Evolutionary conservation across 2,329 filamentous ascomycete genomes (phyloP).

Genomic region (Diaporthe citri): DNA sequence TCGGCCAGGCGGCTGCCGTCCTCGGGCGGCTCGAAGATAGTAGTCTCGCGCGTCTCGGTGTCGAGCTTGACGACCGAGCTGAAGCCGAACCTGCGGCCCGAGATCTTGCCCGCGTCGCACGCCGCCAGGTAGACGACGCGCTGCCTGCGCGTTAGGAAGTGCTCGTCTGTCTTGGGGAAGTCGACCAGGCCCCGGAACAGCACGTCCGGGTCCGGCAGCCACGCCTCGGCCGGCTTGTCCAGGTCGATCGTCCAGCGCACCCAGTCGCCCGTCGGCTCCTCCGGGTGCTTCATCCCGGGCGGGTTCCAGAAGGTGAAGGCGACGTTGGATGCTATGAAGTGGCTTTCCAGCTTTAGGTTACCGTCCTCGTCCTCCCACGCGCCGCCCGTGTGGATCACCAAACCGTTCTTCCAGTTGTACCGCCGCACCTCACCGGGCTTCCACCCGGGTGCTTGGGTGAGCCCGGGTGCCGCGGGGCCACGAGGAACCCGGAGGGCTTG

Average conservation of each 20-base stretch:
- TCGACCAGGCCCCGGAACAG: slow-evolving; percentile 46
- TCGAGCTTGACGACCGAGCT: slow-evolving; percentile 52
- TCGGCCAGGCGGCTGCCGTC: slow-evolving; percentile 52
- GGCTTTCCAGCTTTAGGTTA: slow-evolving; percentile 50
- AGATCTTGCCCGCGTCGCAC: slow-evolving; percentile 47
- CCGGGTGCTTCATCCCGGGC: slow-evolving; percentile 39
- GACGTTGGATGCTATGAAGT: slow-evolving; percentile 49
- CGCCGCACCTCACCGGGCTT: slow-evolving; percentile 39
- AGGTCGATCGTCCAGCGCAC: slow-evolving; percentile 51
- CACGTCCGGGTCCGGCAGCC: slow-evolving; percentile 45
- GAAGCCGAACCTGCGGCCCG: slow-evolving; percentile 45
- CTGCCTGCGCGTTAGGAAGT: slow-evolving; percentile 57
- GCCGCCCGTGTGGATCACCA: slow-evolving; percentile 52
- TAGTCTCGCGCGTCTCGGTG: slow-evolving; percentile 43
- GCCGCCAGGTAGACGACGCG: slow-evolving; percentile 52
- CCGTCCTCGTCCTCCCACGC: slow-evolving; percentile 55
- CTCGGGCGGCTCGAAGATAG: slow-evolving; percentile 51
- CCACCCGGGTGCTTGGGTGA: background rate
- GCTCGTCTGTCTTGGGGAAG: slow-evolving; percentile 52
- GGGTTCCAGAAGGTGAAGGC: slow-evolving; percentile 42
- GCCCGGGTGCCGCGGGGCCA: background rate
- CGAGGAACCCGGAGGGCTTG: background rate
- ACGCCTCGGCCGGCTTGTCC: slow-evolving; percentile 53
- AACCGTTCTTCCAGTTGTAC: slow-evolving; percentile 53
- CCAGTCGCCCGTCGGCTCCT: slow-evolving; percentile 53